Conservation (phyloP, 2,329 filamentous ascomycete genomes). For the Colletotrichum falcatum region DNA sequence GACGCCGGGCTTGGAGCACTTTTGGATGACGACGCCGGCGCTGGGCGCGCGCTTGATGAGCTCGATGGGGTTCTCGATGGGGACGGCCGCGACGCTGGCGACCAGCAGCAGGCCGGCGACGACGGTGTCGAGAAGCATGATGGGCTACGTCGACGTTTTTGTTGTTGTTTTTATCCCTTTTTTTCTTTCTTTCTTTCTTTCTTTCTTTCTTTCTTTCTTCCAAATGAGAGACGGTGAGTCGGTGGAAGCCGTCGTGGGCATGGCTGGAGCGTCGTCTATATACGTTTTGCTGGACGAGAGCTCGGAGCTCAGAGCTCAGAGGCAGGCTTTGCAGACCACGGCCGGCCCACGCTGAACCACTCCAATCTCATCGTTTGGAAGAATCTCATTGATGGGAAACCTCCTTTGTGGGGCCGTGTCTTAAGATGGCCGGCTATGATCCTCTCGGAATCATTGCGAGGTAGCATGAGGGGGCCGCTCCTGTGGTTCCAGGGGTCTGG, state of each 20-base stretch:
- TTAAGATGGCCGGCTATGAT: not conserved
- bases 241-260: not conserved
- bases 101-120: constrained; percentile 46
- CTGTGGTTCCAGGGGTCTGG: constrained; percentile 22
- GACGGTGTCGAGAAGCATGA: constrained; percentile 46
- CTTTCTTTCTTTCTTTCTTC: too few species aligned
- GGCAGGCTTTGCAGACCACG: not conserved
- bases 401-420: constrained; percentile 18
- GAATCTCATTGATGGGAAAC: constrained; percentile 13
- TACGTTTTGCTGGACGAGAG: not conserved
- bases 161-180: too few species aligned
- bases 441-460: constrained; percentile 22
- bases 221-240: not conserved
- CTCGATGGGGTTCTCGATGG: constrained; percentile 52
- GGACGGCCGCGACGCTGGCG: constrained; percentile 47
- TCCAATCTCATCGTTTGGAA: constrained; percentile 28
- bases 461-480: constrained; percentile 7
- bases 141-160: too few species aligned
- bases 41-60: constrained; percentile 55
- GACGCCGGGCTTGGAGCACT: constrained; percentile 57
- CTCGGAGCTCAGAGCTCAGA: too few species aligned
- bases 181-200: too few species aligned
- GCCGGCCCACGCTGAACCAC: constrained; percentile 29
- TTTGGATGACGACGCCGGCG: constrained; percentile 58
- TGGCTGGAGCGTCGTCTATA: constrained; percentile 18